Percentiles rank a stretch among this genome's conserved stretches.
Conservation (phyloP, 306 rosid species). For the Vachellia collinsii region DNA sequence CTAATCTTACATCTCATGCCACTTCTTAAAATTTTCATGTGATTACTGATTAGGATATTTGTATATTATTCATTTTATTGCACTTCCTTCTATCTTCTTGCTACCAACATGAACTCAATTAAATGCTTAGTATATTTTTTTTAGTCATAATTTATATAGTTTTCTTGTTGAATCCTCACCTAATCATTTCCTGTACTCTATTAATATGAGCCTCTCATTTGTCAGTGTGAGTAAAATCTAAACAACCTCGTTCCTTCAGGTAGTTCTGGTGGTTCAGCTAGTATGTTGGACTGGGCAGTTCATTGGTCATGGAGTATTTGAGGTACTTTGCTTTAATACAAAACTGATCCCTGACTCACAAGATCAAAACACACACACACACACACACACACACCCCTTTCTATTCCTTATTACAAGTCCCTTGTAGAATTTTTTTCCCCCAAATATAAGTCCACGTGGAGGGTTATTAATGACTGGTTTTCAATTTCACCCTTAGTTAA, state of each 20-base stretch:
- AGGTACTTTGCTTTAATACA: slow-evolving; percentile 51
- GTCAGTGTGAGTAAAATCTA: not conserved
- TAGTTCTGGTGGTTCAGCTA: slow-evolving; percentile 71
- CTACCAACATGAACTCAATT: not conserved
- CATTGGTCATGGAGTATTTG: slow-evolving; percentile 79
- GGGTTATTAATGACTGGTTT: too few relatives aligned
- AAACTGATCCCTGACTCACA: slow-evolving; percentile 4
- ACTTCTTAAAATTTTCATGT: not conserved
- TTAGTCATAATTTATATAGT: not conserved
- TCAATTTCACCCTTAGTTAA: too few relatives aligned
- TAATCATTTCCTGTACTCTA: not conserved
- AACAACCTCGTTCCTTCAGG: slow-evolving; percentile 44
- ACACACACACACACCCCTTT: too few relatives aligned
- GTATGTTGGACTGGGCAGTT: slow-evolving; percentile 85
- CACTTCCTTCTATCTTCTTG: not conserved
- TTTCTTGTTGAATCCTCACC: not conserved
- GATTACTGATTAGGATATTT: not conserved
- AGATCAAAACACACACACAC: not conserved
- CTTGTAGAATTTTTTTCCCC: too few relatives aligned
- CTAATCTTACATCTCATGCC: not conserved
- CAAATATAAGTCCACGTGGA: too few relatives aligned
- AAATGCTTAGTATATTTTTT: not conserved
- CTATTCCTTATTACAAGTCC: too few relatives aligned
- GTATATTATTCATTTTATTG: not conserved
- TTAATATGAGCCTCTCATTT: slow-evolving; percentile 1